phyloP scores from a whole-genome alignment of 805 yeast genomes.

The Zygosaccharomyces pseudorouxii region DNA sequence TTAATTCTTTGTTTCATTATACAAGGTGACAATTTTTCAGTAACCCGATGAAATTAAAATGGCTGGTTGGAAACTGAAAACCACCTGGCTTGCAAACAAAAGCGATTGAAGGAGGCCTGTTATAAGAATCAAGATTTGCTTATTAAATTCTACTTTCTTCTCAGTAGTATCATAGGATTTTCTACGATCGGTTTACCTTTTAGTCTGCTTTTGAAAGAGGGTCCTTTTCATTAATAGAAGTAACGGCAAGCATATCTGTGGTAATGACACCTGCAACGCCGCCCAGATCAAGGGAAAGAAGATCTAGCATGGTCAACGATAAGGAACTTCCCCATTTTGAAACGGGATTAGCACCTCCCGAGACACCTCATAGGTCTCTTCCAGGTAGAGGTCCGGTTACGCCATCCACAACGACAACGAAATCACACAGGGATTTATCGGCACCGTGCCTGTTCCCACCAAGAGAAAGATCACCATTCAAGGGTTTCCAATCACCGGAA shows the following conservation, averaged over 20 bases:
- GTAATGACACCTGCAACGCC: conserved; percentile 34
- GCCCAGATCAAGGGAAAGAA: conserved; percentile 27
- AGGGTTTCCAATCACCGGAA: conserved; percentile 33
- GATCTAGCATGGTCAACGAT: neutral
- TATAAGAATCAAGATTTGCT: neutral
- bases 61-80: conserved; percentile 3
- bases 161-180: neutral
- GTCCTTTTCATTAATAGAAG: too few relatives aligned
- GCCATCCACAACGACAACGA: conserved; percentile 22
- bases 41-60: conserved; percentile 2
- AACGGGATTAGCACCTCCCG: conserved; percentile 6
- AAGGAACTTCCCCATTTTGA: conserved; percentile 3
- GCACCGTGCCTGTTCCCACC: conserved; percentile 20
- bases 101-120: neutral
- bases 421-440: conserved; percentile 9
- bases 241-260: neutral
- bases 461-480: conserved; percentile 16
- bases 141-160: neutral
- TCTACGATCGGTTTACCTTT: neutral
- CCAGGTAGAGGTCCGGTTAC: conserved; percentile 21
- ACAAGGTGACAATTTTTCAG: neutral
- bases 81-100: neutral
- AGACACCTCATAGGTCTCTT: conserved; percentile 13
- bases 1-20: neutral
- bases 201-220: too few relatives aligned